Conservation (phyloP, 1,284 basidiomycete species). For the Ustilago lituana region DNA sequence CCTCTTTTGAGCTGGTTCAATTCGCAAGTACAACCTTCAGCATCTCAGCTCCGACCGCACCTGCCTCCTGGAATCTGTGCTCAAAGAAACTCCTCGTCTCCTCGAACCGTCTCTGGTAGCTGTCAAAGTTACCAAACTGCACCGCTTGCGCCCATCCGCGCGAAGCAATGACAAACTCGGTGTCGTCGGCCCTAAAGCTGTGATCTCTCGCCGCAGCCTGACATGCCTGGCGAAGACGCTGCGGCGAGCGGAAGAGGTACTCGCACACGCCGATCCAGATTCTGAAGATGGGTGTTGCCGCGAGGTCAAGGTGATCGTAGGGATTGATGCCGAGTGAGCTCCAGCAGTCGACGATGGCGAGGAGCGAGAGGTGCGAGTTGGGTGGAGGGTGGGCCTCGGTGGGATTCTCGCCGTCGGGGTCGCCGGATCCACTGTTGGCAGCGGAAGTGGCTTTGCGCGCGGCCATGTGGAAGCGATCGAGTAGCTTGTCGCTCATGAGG, state of each 20-base stretch:
- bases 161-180: slow-evolving; percentile 93
- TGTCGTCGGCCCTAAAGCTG: slow-evolving; percentile 86
- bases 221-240: slow-evolving; percentile 54
- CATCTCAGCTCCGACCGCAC: slow-evolving; percentile 85
- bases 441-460: slow-evolving; percentile 67
- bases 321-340: slow-evolving; percentile 85
- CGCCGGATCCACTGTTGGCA: slow-evolving; percentile 15
- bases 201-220: slow-evolving; percentile 79
- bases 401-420: slow-evolving; percentile 7
- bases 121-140: slow-evolving; percentile 87
- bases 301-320: slow-evolving; percentile 88
- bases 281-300: slow-evolving; percentile 94
- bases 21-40: slow-evolving; percentile 77
- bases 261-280: slow-evolving; percentile 98
- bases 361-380: slow-evolving; percentile 93
- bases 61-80: slow-evolving; percentile 85
- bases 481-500: slow-evolving; percentile 83
- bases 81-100: slow-evolving; percentile 85
- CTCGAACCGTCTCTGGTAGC: slow-evolving; percentile 84
- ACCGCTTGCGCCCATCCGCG: slow-evolving; percentile 84
- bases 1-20: too few relatives aligned
- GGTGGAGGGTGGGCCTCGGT: slow-evolving; percentile 68
- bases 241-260: slow-evolving; percentile 82
- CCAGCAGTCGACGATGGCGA: slow-evolving; percentile 99
- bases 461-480: slow-evolving; percentile 88